Evolutionary conservation across 1,284 basidiomycete species (phyloP), one percentile per base, ranked within the genome.

Genomic region (Filobasidium uniguttulatum): DNA sequence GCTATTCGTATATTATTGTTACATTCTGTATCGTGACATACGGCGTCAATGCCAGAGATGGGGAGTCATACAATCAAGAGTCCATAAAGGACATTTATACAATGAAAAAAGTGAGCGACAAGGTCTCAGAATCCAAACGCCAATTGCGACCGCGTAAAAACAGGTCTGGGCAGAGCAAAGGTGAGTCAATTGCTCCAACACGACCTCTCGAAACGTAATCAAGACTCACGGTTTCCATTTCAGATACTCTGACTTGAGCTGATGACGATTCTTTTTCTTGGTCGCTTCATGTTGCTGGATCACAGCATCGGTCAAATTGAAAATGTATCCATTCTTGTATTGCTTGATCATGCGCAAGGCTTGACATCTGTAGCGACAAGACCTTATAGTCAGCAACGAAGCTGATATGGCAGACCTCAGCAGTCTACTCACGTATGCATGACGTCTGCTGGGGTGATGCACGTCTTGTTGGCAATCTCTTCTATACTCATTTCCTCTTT

Each of bases 371-470:
- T n/a, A 50, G 30, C 38, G 22, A 37, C 28, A 19, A 7, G 6
- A 34, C 15, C 19, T 3, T 34, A 19, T 3, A 15, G 28, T 47
- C 30, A 56, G 48, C 35, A 57, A 51, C 25, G 14, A 20, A 6
- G 28, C 19, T 29, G 10, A 14, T 28, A 44, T 9, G 33, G 5
- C 4, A 19, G 7, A 38, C 12, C 35, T n/a, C 15, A 17, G 26
- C 25, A 20, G 29, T 22, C 41, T 50, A 80, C 87, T 69, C 67
- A 94, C 83, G 93, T 97, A 72, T 96, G 94, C 80, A 96, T 88
- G 52, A 99, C 82, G 69, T 99, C 94, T 31, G 83, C 81, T 63
- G 96, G 90, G 5, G 87, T 90, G 68, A 99, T 94, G n/a, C 85
- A 78, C 12, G 94, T 98, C 72, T 81, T 85, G 65, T 91, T 85